phyloP scores from a whole-genome alignment of 73 alveolate genomes.

The Paraurostyla sp. region DNA sequence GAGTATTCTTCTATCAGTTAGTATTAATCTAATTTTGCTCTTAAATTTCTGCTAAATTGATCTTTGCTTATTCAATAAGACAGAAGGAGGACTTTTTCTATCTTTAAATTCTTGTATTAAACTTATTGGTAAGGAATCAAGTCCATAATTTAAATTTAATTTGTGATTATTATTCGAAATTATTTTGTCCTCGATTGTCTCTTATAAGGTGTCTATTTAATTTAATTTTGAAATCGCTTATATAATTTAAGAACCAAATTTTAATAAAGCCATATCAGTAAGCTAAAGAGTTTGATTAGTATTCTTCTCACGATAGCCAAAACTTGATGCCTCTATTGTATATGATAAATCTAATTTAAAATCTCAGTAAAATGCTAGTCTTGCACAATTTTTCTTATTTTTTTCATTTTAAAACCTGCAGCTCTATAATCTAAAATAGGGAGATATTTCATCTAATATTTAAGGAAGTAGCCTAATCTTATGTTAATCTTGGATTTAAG shows the following conservation, averaged over 20 bases:
- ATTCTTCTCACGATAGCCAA: slow-evolving; percentile 4
- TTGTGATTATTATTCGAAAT: too few relatives aligned
- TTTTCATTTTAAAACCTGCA: slow-evolving; percentile 32
- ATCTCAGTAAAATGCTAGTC: slow-evolving; percentile 14
- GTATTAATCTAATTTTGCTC: background rate
- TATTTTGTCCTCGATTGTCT: background rate
- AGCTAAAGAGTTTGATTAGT: background rate
- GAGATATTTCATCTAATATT: background rate
- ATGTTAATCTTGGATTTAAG: background rate
- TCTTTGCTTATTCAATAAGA: background rate
- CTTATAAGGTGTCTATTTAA: background rate
- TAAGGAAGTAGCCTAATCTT: slow-evolving; percentile 8
- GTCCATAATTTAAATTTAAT: too few relatives aligned
- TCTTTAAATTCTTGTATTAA: too few relatives aligned
- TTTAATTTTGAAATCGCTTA: background rate
- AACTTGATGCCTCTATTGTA: slow-evolving; percentile 46
- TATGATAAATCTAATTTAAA: background rate
- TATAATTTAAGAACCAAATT: slow-evolving; percentile 2
- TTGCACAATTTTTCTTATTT: slow-evolving; percentile 41
- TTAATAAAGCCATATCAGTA: background rate
- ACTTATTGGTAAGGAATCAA: too few relatives aligned
- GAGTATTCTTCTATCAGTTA: slow-evolving; percentile 31
- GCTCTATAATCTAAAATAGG: background rate
- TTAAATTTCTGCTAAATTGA: background rate
- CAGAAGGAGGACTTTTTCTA: background rate